Conservation (phyloP, 768 basidiomycete species). For the Agrocybe pediades region DNA sequence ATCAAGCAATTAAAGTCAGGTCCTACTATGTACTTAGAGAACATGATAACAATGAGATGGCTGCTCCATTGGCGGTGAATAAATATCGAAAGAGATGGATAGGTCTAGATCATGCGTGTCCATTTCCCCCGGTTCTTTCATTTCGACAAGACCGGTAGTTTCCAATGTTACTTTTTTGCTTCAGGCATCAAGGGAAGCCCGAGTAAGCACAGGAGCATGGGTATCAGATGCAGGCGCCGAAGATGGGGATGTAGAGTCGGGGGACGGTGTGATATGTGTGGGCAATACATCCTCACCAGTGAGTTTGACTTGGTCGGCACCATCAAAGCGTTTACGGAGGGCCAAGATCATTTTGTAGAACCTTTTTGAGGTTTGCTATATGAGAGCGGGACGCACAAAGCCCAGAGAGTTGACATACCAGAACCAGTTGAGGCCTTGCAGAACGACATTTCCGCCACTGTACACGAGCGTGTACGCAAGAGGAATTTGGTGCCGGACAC, state of each 20-base stretch:
- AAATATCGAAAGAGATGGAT: too few species aligned
- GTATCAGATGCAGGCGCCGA: background rate
- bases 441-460: constrained; percentile 57
- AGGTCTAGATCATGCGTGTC: too few species aligned
- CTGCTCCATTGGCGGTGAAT: too few species aligned
- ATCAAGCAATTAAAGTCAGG: too few species aligned
- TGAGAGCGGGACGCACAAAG: background rate
- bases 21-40: too few species aligned
- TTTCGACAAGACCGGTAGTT: too few species aligned
- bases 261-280: constrained; percentile 1
- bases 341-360: constrained; percentile 74
- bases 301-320: constrained; percentile 21
- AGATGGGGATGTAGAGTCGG: background rate
- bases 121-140: too few species aligned
- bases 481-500: constrained; percentile 56
- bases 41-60: too few species aligned
- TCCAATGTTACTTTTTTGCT: too few species aligned
- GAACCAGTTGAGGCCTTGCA: constrained; percentile 77
- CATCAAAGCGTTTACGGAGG: constrained; percentile 59
- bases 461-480: constrained; percentile 51
- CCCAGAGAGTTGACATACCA: constrained; percentile 50
- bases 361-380: constrained; percentile 39
- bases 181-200: background rate
- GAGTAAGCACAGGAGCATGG: background rate
- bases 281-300: constrained; percentile 16